These are phyloP conservation scores for Bondarzewia mesenterica DNA, from an alignment of 1,284 basidiomycete genomes.

Conservation along the genomic window DNA sequence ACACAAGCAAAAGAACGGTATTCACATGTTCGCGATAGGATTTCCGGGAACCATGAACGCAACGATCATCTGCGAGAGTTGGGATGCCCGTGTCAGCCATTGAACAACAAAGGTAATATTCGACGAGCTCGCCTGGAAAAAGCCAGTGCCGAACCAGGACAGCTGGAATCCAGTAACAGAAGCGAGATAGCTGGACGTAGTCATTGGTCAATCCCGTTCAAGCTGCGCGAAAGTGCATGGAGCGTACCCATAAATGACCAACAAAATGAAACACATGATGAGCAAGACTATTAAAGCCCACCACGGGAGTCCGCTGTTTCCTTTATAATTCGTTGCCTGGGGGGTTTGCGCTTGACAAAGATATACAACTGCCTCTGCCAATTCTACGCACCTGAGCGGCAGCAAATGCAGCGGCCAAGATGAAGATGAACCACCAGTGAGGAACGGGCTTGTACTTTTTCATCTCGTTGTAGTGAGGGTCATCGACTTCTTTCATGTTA, in stretches of 20 bases:
- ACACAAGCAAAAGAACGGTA: too few relatives aligned
- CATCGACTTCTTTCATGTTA: conserved; percentile 21
- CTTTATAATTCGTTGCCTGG: conserved; percentile 35
- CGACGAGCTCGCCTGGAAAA: conserved; percentile 22
- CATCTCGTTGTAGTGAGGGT: conserved; percentile 45
- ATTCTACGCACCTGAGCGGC: conserved; percentile 34
- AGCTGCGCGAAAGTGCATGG: background rate
- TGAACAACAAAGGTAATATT: too few relatives aligned
- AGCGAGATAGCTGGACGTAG: conserved; percentile 39
- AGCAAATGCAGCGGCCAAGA: conserved; percentile 32
- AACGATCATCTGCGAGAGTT: conserved; percentile 24
- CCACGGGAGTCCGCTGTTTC: conserved; percentile 41
- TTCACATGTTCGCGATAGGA: too few relatives aligned
- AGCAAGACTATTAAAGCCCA: conserved; percentile 35
- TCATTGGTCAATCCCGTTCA: conserved; percentile 3
- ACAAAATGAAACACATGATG: conserved; percentile 36
- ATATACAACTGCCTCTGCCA: conserved; percentile 2
- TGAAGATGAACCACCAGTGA: conserved; percentile 47
- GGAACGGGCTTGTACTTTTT: conserved; percentile 49
- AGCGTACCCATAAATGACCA: conserved; percentile 28
- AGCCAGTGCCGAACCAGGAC: conserved; percentile 13
- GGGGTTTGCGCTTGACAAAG: background rate
- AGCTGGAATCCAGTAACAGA: conserved; percentile 31
- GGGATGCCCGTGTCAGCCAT: too few relatives aligned
- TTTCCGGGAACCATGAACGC: conserved; percentile 24